Base-by-base conservation (phyloP, 768 basidiomycete genomes). In the Lactarius psammicola region DNA sequence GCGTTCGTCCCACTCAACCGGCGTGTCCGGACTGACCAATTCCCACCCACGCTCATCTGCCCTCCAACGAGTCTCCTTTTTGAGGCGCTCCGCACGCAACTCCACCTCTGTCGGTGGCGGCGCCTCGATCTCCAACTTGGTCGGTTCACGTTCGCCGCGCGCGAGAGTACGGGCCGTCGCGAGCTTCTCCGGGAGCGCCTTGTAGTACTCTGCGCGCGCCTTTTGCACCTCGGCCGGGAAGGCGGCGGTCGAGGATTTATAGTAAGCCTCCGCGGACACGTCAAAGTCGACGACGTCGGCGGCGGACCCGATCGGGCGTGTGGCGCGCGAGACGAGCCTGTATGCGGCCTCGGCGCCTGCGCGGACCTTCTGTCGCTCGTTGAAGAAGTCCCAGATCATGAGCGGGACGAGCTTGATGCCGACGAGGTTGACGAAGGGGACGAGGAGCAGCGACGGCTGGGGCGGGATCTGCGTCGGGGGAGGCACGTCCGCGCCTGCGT, bases 321-420 rank as follows among this genome's bases (percentile, higher is more conserved):
- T 86, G 55, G 80, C 71, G 7, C 79, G 80, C 75, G 82, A 80
- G 69, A 97, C 82, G 63, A 98, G 80, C 55, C 80, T 79, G 73
- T 92, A 90, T 0, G 89, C 95, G 13, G 89, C 89, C 69, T 95
- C 87, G 11, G 90, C 88, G 36, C 96, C 96, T 15, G 84, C 76
- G 7, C 77, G 83, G n/a, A 94, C 93, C 72, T 90, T 87, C 56
- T 85, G 78, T 9, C 94, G 87, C 74, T 91, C 88, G 74, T 94
- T 95, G 80, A 97, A 98, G 77, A 94, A 94, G 68, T 87, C 91
- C 85, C 87, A 89, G 56, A 96, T 84, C 94, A 96, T 95, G 70
- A 84, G 77, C 15, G 95, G 95, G 63, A 96, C 87, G 72, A 92
- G 90, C 33, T 81, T 83, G 73, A 95, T 83, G 8, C 95, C 95